Base-by-base conservation (phyloP, 768 basidiomycete species). In the Mycena epipterygia region DNA sequence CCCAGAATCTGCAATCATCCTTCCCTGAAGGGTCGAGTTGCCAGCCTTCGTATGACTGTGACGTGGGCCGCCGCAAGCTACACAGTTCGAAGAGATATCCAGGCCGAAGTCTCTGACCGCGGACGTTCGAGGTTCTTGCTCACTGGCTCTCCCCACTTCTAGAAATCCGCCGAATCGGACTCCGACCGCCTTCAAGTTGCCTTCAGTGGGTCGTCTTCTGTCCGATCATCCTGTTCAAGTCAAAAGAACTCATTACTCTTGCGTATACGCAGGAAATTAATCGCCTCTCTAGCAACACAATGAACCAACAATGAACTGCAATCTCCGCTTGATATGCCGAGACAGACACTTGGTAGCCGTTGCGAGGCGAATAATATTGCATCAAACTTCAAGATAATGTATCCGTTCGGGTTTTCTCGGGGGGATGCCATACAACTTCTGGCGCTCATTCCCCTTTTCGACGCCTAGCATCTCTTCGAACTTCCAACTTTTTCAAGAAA, bases 121-220 rank as follows among this genome's bases (percentile, higher is more conserved):
- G 61, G 61, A 53, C 17, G 32, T 62, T 39, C 33, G 17, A 39
- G 33, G 19, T 30, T 58, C 39, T 19, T 8, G 27, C 25, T 3
- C 49, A 37, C 53, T 25, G 49, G 30, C 37, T 5, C 32, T 53
- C 7, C 19, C n/a, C 37, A 41, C 61, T 63, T 63, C 61, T 32
- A 39, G 37, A 44, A 62, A 63, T 63, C 49, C 49, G 33, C 35
- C 60, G 48, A 62, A 48, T 33, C 48, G 21, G 29, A 63, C 37
- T 33, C 48, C 32, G 29, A 63, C 37, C 61, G 49, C 61, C 61
- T 63, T 61, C 60, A 61, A 21, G 60, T 37, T 61, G 48, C 33
- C 61, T 52, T 51, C 61, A 62, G 52, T n/a, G n/a, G 14, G 14
- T 51, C 33, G 48, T 51, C 61, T 62, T 62, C 60, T 46, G 16